Percentiles rank a stretch among this genome's conserved stretches.
Evolutionary conservation across 805 yeast species (phyloP).

Genomic region (Cyberlindnera xylosilytica): DNA sequence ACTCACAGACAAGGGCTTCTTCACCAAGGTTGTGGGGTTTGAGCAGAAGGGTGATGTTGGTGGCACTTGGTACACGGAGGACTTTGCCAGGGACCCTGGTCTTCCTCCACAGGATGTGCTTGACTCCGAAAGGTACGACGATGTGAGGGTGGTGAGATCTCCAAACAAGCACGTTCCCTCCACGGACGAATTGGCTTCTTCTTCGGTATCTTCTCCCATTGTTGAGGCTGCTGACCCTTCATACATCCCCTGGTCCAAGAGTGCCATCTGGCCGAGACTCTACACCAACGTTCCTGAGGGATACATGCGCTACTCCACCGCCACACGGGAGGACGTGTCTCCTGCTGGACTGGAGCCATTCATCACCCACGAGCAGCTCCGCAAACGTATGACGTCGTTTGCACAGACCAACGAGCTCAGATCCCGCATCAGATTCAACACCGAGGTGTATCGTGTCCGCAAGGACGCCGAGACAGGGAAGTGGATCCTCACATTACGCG

Average conservation of each 20-base stretch:
- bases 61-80: slow-evolving; percentile 41
- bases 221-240: slow-evolving; percentile 27
- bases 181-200: slow-evolving; percentile 17
- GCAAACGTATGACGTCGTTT: slow-evolving; percentile 28
- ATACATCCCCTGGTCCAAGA: slow-evolving; percentile 35
- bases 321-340: slow-evolving; percentile 19
- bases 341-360: slow-evolving; percentile 33
- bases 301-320: slow-evolving; percentile 36
- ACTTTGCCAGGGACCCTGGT: slow-evolving; percentile 21
- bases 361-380: slow-evolving; percentile 35
- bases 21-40: slow-evolving; percentile 38
- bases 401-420: slow-evolving; percentile 28
- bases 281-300: slow-evolving; percentile 39
- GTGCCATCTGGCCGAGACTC: slow-evolving; percentile 35
- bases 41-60: slow-evolving; percentile 42
- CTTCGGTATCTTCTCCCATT: slow-evolving; percentile 21
- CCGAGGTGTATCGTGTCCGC: slow-evolving; percentile 38
- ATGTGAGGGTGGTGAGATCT: slow-evolving; percentile 31
- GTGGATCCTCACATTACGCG: slow-evolving; percentile 36
- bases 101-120: slow-evolving; percentile 31
- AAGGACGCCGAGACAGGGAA: slow-evolving; percentile 27
- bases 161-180: slow-evolving; percentile 14
- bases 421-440: slow-evolving; percentile 34
- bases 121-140: slow-evolving; percentile 32
- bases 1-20: slow-evolving; percentile 16